Percentiles rank a stretch among this genome's conserved stretches.
Evolutionary conservation across 2,329 filamentous ascomycete species (phyloP).

Genomic region (Dactylellina parvicollis): DNA sequence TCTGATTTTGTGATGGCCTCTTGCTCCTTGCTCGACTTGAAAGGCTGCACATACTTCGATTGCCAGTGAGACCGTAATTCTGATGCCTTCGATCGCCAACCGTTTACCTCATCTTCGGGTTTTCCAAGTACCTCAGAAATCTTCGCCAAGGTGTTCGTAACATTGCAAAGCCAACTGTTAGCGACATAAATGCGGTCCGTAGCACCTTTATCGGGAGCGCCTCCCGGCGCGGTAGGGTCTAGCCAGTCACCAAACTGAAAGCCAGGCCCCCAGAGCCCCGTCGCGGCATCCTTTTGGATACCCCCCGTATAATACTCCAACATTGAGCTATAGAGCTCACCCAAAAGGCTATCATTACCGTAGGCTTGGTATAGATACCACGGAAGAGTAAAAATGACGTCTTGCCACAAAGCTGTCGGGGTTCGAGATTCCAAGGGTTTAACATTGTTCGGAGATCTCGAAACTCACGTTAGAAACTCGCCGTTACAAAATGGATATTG

Average conservation of each 20-base stretch:
- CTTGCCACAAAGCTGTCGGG: slow-evolving; percentile 62
- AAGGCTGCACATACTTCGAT: slow-evolving; percentile 14
- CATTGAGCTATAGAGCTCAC: slow-evolving; percentile 62
- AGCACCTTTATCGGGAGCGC: slow-evolving; percentile 61
- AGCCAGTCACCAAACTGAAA: slow-evolving; percentile 66
- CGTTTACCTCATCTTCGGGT: slow-evolving; percentile 56
- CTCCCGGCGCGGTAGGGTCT: slow-evolving; percentile 64
- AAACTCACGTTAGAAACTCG: not conserved
- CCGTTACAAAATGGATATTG: not conserved
- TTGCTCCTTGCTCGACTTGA: not conserved
- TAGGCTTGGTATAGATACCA: slow-evolving; percentile 63
- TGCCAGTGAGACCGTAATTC: slow-evolving; percentile 28
- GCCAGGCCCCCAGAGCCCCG: slow-evolving; percentile 62
- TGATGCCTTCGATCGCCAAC: slow-evolving; percentile 10
- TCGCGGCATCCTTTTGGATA: slow-evolving; percentile 59
- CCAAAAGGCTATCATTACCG: slow-evolving; percentile 61
- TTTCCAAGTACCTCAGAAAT: slow-evolving; percentile 61
- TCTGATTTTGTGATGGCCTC: too few relatives aligned
- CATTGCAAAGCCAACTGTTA: slow-evolving; percentile 65
- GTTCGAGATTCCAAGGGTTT: slow-evolving; percentile 27
- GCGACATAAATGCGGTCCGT: slow-evolving; percentile 63
- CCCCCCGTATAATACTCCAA: slow-evolving; percentile 62
- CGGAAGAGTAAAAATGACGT: slow-evolving; percentile 62
- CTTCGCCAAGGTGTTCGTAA: slow-evolving; percentile 61
- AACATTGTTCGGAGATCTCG: slow-evolving; percentile 41